Evolutionary conservation across 139 green algal species (phyloP).

Genomic region (Micromonas commoda): DNA sequence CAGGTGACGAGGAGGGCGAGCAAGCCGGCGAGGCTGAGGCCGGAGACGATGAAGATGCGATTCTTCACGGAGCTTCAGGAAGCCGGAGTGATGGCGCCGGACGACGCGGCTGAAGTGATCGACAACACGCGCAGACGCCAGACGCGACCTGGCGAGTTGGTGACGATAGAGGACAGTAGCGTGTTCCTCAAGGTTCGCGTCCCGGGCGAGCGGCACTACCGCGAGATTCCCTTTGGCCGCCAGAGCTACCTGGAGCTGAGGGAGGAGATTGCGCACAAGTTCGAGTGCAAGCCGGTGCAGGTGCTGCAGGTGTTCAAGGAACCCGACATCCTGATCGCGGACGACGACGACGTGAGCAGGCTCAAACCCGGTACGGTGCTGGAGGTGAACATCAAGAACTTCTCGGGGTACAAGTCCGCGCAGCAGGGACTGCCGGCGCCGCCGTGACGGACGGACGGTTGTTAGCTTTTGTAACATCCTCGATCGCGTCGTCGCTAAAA

Average conservation of each 20-base stretch:
- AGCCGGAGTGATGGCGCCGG: constrained; percentile 5
- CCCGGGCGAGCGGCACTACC: constrained; percentile 26
- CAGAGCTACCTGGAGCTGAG: constrained; percentile 24
- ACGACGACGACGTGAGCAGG: constrained; percentile 28
- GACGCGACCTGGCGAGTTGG: neutral
- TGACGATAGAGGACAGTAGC: neutral
- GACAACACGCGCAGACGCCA: constrained; percentile 5
- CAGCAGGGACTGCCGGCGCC: neutral
- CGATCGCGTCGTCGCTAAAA: no score
- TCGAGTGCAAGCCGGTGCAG: constrained; percentile 17
- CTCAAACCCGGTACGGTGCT: constrained; percentile 14
- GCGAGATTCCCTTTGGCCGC: constrained; percentile 26
- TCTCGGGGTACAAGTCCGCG: neutral
- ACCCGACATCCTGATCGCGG: constrained; percentile 14
- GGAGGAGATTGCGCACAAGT: constrained; percentile 28
- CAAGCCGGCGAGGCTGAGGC: constrained; percentile 20
- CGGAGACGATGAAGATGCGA: constrained; percentile 30
- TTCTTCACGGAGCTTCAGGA: constrained; percentile 33
- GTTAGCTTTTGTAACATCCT: no score
- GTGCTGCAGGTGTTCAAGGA: constrained; percentile 29
- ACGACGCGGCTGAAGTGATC: constrained; percentile 26
- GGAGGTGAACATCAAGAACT: constrained; percentile 16
- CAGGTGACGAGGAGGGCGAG: constrained; percentile 5
- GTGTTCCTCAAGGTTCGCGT: constrained; percentile 19
- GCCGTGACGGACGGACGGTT: neutral